Conservation (phyloP, 2,329 filamentous ascomycete species). For the Cryoendolithus antarcticus region DNA sequence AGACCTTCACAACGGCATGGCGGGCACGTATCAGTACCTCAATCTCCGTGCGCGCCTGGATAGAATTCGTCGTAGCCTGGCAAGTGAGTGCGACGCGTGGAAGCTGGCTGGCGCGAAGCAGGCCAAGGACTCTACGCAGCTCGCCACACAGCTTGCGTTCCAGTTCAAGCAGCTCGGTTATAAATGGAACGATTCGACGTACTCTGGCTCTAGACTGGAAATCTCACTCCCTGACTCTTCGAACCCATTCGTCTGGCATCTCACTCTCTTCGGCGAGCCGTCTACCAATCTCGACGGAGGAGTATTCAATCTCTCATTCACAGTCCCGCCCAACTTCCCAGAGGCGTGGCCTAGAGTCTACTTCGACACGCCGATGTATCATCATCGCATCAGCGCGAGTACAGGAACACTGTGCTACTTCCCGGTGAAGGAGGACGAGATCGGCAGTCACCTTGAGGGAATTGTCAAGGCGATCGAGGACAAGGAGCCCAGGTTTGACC, state of each 20-base stretch:
- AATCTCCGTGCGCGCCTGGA: conserved; percentile 58
- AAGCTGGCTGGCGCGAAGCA: conserved; percentile 52
- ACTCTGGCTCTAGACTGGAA: conserved; percentile 57
- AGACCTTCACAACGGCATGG: conserved; percentile 63
- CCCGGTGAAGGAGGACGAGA: conserved; percentile 58
- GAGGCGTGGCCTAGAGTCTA: conserved; percentile 75
- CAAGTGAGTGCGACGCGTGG: conserved; percentile 63
- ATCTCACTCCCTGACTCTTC: conserved; percentile 57
- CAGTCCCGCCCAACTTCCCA: conserved; percentile 74
- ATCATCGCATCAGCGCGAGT: conserved; percentile 63
- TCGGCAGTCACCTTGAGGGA: conserved; percentile 70
- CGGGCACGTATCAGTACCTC: conserved; percentile 71
- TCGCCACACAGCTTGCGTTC: conserved; percentile 69
- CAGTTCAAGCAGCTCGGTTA: conserved; percentile 76
- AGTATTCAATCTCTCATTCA: conserved; percentile 68
- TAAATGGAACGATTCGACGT: conserved; percentile 51
- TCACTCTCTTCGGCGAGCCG: conserved; percentile 82
- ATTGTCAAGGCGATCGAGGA: conserved; percentile 78
- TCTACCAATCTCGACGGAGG: conserved; percentile 92
- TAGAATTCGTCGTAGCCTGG: conserved; percentile 56
- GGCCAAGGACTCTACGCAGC: conserved; percentile 54
- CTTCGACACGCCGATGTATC: conserved; percentile 72
- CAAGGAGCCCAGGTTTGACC: conserved; percentile 77
- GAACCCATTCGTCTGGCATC: conserved; percentile 80
- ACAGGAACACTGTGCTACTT: conserved; percentile 78